Percentiles rank a stretch among this genome's conserved stretches.
Conservation (phyloP, 1,139 yeast genomes). For the Scheffersomyces stambukii region DNA sequence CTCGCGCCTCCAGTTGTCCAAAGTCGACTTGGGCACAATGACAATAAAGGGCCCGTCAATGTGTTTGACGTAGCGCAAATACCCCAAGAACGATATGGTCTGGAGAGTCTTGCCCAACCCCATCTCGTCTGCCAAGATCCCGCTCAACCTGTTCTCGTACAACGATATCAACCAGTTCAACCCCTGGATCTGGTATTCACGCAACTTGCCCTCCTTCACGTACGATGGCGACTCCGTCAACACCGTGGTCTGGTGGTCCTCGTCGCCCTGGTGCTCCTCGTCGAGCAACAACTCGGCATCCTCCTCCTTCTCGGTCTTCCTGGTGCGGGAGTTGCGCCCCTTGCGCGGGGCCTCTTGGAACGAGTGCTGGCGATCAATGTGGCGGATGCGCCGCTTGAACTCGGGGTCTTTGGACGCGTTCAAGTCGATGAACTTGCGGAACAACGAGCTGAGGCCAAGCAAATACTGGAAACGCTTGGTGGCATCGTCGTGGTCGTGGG, state of each 20-base stretch:
- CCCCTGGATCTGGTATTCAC: conserved; percentile 69
- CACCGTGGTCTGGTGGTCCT: conserved; percentile 48
- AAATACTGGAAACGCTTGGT: conserved; percentile 77
- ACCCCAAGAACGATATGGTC: conserved; percentile 68
- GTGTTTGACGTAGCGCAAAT: conserved; percentile 69
- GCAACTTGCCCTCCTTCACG: conserved; percentile 55
- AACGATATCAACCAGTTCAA: conserved; percentile 44
- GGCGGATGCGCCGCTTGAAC: conserved; percentile 47
- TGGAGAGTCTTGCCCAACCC: conserved; percentile 48
- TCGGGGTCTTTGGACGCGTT: conserved; percentile 72
- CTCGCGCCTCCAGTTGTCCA: conserved; percentile 95
- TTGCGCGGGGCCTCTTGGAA: conserved; percentile 17
- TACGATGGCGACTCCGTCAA: conserved; percentile 79
- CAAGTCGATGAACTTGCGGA: conserved; percentile 82
- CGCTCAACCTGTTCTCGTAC: conserved; percentile 41
- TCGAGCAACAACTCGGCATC: conserved; percentile 83
- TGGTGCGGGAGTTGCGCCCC: conserved; percentile 20
- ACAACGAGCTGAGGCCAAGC: conserved; percentile 77
- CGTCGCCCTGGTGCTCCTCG: conserved; percentile 57
- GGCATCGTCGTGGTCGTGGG: conserved; percentile 63
- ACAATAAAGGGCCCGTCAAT: conserved; percentile 90
- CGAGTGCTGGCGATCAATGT: conserved; percentile 36
- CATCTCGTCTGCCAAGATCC: conserved; percentile 49
- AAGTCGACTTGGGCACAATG: conserved; percentile 90
- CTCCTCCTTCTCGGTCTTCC: conserved; percentile 88